Evolutionary conservation across 176 grass and related monocot species (phyloP).

Genomic region (Chloris gayana): DNA sequence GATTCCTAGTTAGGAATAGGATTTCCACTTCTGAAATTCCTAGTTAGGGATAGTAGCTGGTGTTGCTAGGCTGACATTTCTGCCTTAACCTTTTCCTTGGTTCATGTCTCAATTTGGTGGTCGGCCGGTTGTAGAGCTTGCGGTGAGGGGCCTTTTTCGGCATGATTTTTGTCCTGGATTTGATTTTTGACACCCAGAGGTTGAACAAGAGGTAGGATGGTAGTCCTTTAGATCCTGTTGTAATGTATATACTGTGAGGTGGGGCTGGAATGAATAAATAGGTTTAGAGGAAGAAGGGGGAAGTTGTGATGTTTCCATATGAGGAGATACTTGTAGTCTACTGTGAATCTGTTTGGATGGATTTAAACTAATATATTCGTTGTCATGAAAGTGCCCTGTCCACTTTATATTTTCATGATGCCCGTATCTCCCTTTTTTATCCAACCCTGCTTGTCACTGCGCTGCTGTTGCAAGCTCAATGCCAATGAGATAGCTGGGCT

Average conservation of each 20-base stretch:
- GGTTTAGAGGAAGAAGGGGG: conserved; percentile 43
- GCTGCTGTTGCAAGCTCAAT: not conserved
- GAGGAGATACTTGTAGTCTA: conserved; percentile 33
- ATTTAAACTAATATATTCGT: conserved; percentile 6
- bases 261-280: conserved; percentile 43
- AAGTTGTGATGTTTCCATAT: conserved; percentile 22
- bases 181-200: conserved; percentile 42
- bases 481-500: too few relatives aligned
- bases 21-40: conserved; percentile 45
- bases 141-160: conserved; percentile 37
- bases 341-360: conserved; percentile 33
- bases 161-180: conserved; percentile 51
- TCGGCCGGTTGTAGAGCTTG: conserved; percentile 42
- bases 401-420: not conserved
- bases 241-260: conserved; percentile 53
- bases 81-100: conserved; percentile 31
- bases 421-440: too few relatives aligned
- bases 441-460: not conserved
- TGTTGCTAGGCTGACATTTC: conserved; percentile 49
- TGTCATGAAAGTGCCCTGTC: not conserved
- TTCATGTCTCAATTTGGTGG: conserved; percentile 36
- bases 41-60: conserved; percentile 47
- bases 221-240: conserved; percentile 40
- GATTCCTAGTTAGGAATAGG: conserved; percentile 49
- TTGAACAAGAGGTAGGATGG: conserved; percentile 29